Evolutionary conservation across 2,329 filamentous ascomycete species (phyloP).

Genomic region (Diaporthe sp.): DNA sequence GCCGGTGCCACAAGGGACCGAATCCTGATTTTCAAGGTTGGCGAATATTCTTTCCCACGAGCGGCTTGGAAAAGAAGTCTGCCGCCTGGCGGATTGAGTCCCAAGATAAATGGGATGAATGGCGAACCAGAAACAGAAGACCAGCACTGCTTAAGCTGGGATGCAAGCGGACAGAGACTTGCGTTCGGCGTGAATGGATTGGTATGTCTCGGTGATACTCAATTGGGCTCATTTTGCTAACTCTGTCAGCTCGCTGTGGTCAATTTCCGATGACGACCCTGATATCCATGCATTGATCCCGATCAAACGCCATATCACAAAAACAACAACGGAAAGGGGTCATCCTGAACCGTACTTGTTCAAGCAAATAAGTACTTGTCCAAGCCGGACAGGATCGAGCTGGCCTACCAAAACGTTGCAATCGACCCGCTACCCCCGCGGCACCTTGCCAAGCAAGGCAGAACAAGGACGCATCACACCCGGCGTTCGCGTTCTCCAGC

Average conservation of each 20-base stretch:
- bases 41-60: conserved; percentile 68
- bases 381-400: background rate
- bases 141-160: conserved; percentile 73
- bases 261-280: conserved; percentile 44
- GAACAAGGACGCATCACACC: background rate
- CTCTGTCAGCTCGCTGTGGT: conserved; percentile 47
- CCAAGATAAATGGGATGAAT: conserved; percentile 56
- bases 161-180: conserved; percentile 70
- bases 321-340: background rate
- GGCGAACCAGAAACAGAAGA: conserved; percentile 70
- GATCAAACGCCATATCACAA: background rate
- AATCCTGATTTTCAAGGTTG: conserved; percentile 75
- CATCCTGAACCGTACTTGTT: background rate
- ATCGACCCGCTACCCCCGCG: background rate
- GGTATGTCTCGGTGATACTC: conserved; percentile 58
- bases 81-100: conserved; percentile 66
- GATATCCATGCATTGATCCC: background rate
- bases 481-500: background rate
- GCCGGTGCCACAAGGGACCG: conserved; percentile 70
- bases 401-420: background rate
- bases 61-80: conserved; percentile 70
- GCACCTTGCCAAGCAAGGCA: background rate
- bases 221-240: conserved; percentile 36
- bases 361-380: background rate
- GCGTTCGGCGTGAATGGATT: conserved; percentile 74